phyloP scores from a whole-genome alignment of 176 grass and related monocot genomes.

The Elaeis guineensis region DNA sequence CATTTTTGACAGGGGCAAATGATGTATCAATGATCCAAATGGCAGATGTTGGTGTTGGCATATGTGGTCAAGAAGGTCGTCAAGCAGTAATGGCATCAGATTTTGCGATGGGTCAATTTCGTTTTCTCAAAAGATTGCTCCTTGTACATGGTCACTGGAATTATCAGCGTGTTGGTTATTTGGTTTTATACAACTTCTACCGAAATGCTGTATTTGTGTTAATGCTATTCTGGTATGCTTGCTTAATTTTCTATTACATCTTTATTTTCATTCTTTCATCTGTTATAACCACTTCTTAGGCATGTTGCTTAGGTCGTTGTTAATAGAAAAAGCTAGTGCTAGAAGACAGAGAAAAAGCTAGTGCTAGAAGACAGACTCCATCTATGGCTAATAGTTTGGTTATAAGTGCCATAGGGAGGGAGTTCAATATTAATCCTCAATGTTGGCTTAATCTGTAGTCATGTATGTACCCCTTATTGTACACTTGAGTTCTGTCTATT shows the following conservation, averaged over 20 bases:
- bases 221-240: slow-evolving; percentile 91
- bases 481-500: no score
- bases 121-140: slow-evolving; percentile 94
- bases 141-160: slow-evolving; percentile 99
- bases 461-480: no score
- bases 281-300: no score
- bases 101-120: slow-evolving; percentile 98
- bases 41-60: slow-evolving; percentile 98
- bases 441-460: no score
- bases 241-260: neutral
- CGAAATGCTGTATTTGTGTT: slow-evolving; percentile 98
- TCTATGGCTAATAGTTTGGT: no score
- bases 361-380: no score
- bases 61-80: slow-evolving; percentile 98
- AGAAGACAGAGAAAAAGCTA: no score
- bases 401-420: no score
- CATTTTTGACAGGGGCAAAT: slow-evolving; percentile 60
- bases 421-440: no score
- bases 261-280: neutral
- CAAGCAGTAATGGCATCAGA: slow-evolving; percentile 99
- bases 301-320: no score
- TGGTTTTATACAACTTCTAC: slow-evolving; percentile 98
- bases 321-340: no score
- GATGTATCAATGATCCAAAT: slow-evolving; percentile 99
- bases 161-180: slow-evolving; percentile 97